Conservation (phyloP, 495 filamentous ascomycete genomes). For the Lasiosphaeris hirsuta region DNA sequence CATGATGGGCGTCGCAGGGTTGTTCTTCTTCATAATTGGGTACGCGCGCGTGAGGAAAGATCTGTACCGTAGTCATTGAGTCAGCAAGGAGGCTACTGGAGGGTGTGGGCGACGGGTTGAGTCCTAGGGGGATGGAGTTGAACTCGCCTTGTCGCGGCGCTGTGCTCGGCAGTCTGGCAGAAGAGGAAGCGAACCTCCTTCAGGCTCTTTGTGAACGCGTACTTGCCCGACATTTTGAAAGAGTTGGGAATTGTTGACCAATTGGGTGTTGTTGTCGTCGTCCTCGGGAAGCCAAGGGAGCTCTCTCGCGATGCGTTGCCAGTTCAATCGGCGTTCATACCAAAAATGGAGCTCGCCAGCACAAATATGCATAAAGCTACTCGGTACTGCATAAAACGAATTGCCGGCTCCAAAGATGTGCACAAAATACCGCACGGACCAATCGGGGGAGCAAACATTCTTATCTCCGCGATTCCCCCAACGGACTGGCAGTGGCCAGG, state of each 20-base stretch:
- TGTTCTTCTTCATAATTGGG: constrained; percentile 99
- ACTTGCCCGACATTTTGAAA: constrained; percentile 77
- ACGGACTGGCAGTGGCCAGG: constrained; percentile 5
- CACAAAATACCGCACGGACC: constrained; percentile 11
- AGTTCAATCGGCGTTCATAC: not conserved
- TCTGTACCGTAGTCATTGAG: constrained; percentile 47
- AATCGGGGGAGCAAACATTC: constrained; percentile 2
- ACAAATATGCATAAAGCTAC: not conserved
- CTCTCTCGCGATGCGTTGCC: constrained; percentile 2
- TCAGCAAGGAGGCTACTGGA: not conserved
- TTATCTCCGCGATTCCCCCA: constrained; percentile 2
- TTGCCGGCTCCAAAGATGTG: not conserved
- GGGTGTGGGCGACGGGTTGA: not conserved
- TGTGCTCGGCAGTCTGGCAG: constrained; percentile 88
- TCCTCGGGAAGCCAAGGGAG: constrained; percentile 11
- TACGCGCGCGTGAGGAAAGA: constrained; percentile 88
- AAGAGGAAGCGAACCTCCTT: constrained; percentile 97
- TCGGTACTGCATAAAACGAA: too few species aligned
- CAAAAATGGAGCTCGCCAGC: constrained; percentile 9
- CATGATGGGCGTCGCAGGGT: constrained; percentile 90
- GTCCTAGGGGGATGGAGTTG: not conserved
- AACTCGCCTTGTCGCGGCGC: constrained; percentile 75
- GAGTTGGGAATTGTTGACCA: constrained; percentile 23
- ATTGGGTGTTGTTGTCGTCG: constrained; percentile 4
- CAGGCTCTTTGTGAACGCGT: constrained; percentile 78